These are phyloP conservation scores for Penicillium paradoxum DNA, from an alignment of 495 filamentous ascomycete genomes.

Conservation along the genomic window DNA sequence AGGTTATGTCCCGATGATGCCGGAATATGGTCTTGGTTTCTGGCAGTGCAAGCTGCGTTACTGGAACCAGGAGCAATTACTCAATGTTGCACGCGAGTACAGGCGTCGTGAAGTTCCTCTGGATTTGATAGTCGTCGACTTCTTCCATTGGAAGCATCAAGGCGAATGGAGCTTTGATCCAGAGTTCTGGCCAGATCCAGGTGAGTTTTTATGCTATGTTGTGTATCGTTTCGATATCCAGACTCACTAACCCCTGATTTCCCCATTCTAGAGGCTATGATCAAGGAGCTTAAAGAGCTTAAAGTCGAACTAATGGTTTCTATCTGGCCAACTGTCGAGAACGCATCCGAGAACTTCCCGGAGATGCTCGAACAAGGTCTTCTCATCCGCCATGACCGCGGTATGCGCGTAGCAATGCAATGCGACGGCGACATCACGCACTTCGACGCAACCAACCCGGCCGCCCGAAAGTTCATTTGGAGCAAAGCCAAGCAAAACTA, in stretches of 20 bases:
- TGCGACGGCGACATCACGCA: constrained; percentile 50
- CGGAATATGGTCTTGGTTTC: constrained; percentile 57
- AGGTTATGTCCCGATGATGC: constrained; percentile 56
- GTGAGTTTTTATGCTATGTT: constrained; percentile 17
- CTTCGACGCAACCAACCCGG: constrained; percentile 53
- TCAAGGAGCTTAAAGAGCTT: constrained; percentile 47
- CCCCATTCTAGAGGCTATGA: constrained; percentile 43
- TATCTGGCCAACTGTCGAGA: constrained; percentile 56
- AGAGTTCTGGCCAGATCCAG: constrained; percentile 53
- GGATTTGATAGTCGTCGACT: constrained; percentile 56
- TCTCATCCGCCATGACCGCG: constrained; percentile 51
- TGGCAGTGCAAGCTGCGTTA: constrained; percentile 61
- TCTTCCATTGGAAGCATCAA: constrained; percentile 58
- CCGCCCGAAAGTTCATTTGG: constrained; percentile 50
- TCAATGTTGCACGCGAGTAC: constrained; percentile 51
- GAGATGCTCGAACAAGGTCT: constrained; percentile 52
- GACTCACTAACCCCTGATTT: constrained; percentile 2
- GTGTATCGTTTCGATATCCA: neutral
- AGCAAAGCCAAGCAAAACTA: constrained; percentile 50
- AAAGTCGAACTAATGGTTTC: constrained; percentile 57
- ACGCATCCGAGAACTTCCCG: constrained; percentile 44
- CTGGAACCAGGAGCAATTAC: constrained; percentile 53
- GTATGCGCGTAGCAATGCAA: constrained; percentile 48
- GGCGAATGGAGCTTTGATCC: constrained; percentile 57
- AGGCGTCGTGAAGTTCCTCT: constrained; percentile 44